A percentile compares a stretch with the other conserved stretches of the same genome.
Evolutionary conservation across 2,329 filamentous ascomycete genomes (phyloP).

Genomic region (Rhynchosporium graminicola): DNA sequence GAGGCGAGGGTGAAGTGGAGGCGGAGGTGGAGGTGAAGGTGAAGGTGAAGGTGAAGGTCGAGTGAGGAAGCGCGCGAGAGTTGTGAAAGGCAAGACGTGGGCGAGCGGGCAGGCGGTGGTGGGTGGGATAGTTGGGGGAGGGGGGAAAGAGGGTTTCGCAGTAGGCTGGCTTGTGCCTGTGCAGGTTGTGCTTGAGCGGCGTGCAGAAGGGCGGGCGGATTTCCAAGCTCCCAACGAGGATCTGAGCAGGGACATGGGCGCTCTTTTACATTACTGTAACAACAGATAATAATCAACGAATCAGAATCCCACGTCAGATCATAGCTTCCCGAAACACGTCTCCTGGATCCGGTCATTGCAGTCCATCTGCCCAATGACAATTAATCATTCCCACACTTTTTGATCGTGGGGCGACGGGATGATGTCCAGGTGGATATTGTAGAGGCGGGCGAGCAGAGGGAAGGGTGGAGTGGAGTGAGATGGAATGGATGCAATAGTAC

Average conservation of each 20-base stretch:
- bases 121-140: too few species aligned
- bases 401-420: too few species aligned
- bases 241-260: slow-evolving; percentile 4
- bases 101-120: too few species aligned
- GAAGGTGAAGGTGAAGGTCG: not conserved
- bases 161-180: too few species aligned
- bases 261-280: too few species aligned
- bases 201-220: not conserved
- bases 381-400: not conserved
- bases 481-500: not conserved
- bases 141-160: too few species aligned
- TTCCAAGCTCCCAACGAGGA: not conserved
- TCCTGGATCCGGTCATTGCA: slow-evolving; percentile 5
- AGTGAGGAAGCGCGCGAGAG: not conserved
- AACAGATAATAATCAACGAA: not conserved
- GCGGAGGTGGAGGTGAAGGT: not conserved
- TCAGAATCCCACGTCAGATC: not conserved
- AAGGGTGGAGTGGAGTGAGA: not conserved
- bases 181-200: not conserved
- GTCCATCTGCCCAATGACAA: not conserved
- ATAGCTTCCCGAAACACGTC: not conserved
- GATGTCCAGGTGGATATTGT: too few species aligned
- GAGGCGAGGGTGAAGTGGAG: slow-evolving; percentile 7
- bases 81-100: too few species aligned
- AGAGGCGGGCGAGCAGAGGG: too few species aligned